phyloP scores from a whole-genome alignment of 2,329 filamentous ascomycete genomes.

The Phyllosticta ampelicida region DNA sequence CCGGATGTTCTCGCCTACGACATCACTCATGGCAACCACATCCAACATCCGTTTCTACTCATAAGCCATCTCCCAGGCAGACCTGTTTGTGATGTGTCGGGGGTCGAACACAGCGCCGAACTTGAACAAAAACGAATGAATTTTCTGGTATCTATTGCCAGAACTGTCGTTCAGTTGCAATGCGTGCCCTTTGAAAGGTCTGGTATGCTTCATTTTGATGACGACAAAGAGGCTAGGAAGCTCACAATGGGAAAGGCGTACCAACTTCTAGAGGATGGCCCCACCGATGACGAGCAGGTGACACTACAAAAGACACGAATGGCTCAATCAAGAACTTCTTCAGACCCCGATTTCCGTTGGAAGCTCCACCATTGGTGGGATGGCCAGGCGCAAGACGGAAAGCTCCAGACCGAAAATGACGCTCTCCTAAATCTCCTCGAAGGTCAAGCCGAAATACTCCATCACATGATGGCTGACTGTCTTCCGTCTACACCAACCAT shows the following conservation, averaged over 20 bases:
- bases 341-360: neutral
- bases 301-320: too few species aligned
- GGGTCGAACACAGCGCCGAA: neutral
- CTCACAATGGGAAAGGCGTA: neutral
- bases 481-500: neutral
- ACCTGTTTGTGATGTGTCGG: slow-evolving; percentile 13
- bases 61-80: slow-evolving; percentile 14
- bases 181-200: slow-evolving; percentile 11
- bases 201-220: slow-evolving; percentile 11
- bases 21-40: slow-evolving; percentile 10
- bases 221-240: neutral
- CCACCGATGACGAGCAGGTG: neutral
- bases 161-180: slow-evolving; percentile 9
- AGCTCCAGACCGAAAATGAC: neutral
- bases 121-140: neutral
- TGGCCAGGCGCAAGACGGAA: neutral
- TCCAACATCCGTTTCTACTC: slow-evolving; percentile 15
- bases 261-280: neutral
- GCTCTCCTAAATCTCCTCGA: neutral
- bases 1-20: slow-evolving; percentile 14
- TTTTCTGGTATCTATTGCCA: neutral
- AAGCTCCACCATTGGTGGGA: neutral
- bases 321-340: neutral
- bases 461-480: neutral
- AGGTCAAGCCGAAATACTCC: neutral